A percentile compares a stretch with the other conserved stretches of the same genome.
phyloP scores from a whole-genome alignment of 2,329 filamentous ascomycete genomes.

The Arthrobotrys musiformis region DNA sequence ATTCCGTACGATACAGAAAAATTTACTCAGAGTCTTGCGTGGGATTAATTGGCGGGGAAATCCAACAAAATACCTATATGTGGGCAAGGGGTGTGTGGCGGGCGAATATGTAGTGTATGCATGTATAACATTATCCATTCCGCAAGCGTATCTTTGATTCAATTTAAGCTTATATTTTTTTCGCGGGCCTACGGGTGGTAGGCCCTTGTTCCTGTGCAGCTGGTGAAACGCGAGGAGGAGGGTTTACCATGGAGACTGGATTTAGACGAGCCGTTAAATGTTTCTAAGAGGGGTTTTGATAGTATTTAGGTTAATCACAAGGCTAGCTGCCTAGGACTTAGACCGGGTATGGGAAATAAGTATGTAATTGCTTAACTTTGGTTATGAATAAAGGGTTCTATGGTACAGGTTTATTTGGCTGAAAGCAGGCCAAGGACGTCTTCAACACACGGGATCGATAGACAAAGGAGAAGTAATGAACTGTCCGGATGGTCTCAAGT shows the following conservation, averaged over 20 bases:
- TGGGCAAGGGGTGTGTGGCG: not conserved
- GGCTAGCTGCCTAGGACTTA: constrained; percentile 3
- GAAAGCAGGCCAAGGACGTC: not conserved
- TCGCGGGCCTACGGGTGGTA: not conserved
- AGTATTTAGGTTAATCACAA: not conserved
- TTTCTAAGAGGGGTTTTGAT: not conserved
- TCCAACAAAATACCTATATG: not conserved
- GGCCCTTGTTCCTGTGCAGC: constrained; percentile 10
- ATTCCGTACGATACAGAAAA: not conserved
- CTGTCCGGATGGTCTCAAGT: not conserved
- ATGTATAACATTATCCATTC: not conserved
- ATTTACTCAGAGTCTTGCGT: not conserved
- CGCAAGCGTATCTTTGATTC: not conserved
- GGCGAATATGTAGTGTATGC: not conserved
- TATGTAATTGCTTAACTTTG: not conserved
- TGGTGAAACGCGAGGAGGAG: constrained; percentile 15
- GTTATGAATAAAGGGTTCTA: not conserved
- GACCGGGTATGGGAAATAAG: not conserved
- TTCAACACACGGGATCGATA: not conserved
- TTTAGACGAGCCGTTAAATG: constrained; percentile 24
- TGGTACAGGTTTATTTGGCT: not conserved
- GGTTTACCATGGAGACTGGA: constrained; percentile 21
- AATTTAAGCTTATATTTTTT: constrained; percentile 34
- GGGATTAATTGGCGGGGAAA: constrained; percentile 35
- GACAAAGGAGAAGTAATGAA: not conserved